Evolutionary conservation across 139 green algal species (phyloP), one percentile per base, ranked within the genome.

Genomic region (Chlamydomonas applanata): DNA sequence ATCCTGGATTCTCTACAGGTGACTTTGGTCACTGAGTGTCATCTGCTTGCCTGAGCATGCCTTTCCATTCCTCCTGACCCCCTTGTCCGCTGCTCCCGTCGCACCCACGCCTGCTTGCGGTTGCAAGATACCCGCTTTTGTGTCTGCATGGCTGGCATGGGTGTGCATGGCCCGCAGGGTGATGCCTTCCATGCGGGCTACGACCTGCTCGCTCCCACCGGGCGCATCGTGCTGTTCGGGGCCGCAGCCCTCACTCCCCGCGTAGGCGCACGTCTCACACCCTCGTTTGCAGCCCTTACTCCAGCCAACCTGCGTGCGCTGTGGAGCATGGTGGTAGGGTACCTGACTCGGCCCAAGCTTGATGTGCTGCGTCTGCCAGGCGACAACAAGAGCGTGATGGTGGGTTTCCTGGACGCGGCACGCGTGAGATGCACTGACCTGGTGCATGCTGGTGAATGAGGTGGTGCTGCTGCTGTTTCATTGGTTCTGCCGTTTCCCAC

Each of bases 371-470:
- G 71, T 25, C 62, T 88, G 54, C 83, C 83, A 4, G 77, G 73
- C 0, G 76, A 85, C 20, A 88, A 88, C 80, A 85, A 86, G 44
- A 69, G 67, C 2, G 81, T 86, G 1, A 53, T 86, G 40, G 82
- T 77, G 53, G 74, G 75, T 64, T 73, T 74, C 49, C 33, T 77
- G 3, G 70, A 74, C n/a, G 70, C 66, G 69, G 63, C 68, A 22
- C 3, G 19, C 17, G 17, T 24, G 19, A 20, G 29, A 17, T 30
- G 30, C 30, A 46, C 17, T n/a, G n/a, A n/a, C n/a, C n/a, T n/a
- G n/a, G n/a, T n/a, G n/a, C n/a, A n/a, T n/a, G n/a, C n/a, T n/a
- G n/a, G n/a, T n/a, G n/a, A n/a, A n/a, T n/a, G n/a, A n/a, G n/a
- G n/a, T n/a, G n/a, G n/a, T n/a, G n/a, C n/a, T n/a, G n/a, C n/a